Conservation (phyloP, 2,329 filamentous ascomycete genomes). For the Onygenales sp. region DNA sequence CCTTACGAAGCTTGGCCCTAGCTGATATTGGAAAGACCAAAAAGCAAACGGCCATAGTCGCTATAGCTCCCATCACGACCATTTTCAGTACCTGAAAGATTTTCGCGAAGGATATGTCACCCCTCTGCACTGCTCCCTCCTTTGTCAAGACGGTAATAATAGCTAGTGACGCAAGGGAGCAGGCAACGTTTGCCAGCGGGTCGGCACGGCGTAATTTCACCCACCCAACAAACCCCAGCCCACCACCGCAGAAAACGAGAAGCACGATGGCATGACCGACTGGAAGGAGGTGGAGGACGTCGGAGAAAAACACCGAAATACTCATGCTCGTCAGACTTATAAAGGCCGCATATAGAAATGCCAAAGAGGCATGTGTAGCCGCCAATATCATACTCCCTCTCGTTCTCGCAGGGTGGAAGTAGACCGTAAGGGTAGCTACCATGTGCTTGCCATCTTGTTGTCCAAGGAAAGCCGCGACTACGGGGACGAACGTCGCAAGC, state of each 20-base stretch:
- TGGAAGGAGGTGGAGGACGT: slow-evolving; percentile 53
- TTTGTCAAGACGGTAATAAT: slow-evolving; percentile 87
- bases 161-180: slow-evolving; percentile 76
- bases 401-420: slow-evolving; percentile 83
- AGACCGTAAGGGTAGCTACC: slow-evolving; percentile 86
- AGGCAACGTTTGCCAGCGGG: slow-evolving; percentile 73
- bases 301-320: slow-evolving; percentile 70
- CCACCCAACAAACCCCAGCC: slow-evolving; percentile 81
- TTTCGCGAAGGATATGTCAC: slow-evolving; percentile 71
- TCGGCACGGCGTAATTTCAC: slow-evolving; percentile 70
- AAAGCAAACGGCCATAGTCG: slow-evolving; percentile 65
- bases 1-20: slow-evolving; percentile 60
- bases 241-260: slow-evolving; percentile 74
- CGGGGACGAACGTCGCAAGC: slow-evolving; percentile 71
- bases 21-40: slow-evolving; percentile 71
- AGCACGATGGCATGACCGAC: slow-evolving; percentile 73
- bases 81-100: slow-evolving; percentile 76
- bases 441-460: slow-evolving; percentile 87
- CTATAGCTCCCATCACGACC: slow-evolving; percentile 65
- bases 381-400: slow-evolving; percentile 86
- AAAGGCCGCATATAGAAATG: slow-evolving; percentile 67
- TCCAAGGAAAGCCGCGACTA: slow-evolving; percentile 64
- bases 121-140: slow-evolving; percentile 76
- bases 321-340: slow-evolving; percentile 79
- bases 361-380: slow-evolving; percentile 62